A percentile compares a stretch with the other conserved stretches of the same genome.
Evolutionary conservation across 306 rosid species (phyloP).

Genomic region (Casuarina glauca): DNA sequence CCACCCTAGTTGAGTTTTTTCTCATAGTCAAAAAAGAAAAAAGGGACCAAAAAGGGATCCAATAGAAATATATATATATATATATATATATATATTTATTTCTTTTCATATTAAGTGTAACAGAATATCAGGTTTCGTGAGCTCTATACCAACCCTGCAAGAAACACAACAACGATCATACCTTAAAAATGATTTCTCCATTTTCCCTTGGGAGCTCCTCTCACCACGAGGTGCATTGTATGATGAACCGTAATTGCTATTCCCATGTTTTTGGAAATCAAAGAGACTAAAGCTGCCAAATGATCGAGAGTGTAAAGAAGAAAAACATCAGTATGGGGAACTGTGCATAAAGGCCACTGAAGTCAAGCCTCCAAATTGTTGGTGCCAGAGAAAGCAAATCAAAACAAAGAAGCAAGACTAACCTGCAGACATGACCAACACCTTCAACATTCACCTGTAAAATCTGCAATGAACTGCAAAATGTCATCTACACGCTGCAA

Average conservation of each 20-base stretch:
- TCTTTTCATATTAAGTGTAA: neutral
- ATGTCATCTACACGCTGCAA: slow-evolving; percentile 93
- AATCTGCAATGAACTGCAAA: slow-evolving; percentile 77
- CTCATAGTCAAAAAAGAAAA: neutral
- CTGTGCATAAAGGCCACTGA: neutral
- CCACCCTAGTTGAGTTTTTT: neutral
- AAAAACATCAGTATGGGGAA: slow-evolving; percentile 4
- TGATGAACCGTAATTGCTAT: slow-evolving; percentile 74
- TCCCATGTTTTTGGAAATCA: slow-evolving; percentile 83
- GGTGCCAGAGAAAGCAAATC: slow-evolving; percentile 9
- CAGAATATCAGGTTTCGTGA: neutral
- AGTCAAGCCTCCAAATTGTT: slow-evolving; percentile 1
- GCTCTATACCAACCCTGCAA: slow-evolving; percentile 3
- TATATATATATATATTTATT: no score
- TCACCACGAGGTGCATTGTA: slow-evolving; percentile 44
- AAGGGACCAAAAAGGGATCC: neutral
- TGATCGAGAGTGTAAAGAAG: slow-evolving; percentile 19
- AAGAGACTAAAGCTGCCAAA: slow-evolving; percentile 69
- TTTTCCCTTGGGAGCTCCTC: slow-evolving; percentile 95
- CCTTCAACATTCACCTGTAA: slow-evolving; percentile 85
- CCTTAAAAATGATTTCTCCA: slow-evolving; percentile 99
- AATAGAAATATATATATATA: neutral
- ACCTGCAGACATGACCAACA: slow-evolving; percentile 99
- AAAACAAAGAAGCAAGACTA: slow-evolving; percentile 21
- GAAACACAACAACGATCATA: slow-evolving; percentile 28